Percentiles rank a stretch among this genome's conserved stretches.
Evolutionary conservation across 2,329 filamentous ascomycete genomes (phyloP).

Genomic region (Ophiostoma pallidulum): DNA sequence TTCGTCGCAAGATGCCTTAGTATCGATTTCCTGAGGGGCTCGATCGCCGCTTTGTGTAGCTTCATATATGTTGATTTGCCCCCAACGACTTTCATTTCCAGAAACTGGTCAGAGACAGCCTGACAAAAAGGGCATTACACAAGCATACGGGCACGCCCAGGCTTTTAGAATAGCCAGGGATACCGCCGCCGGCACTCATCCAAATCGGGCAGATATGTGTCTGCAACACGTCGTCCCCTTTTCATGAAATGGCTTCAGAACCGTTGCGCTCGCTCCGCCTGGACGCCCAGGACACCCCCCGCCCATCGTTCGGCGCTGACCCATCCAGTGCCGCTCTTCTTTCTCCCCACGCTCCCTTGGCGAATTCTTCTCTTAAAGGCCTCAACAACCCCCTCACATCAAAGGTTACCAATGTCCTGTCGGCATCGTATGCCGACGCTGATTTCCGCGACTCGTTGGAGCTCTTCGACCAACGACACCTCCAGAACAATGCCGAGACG

Average conservation of each 20-base stretch:
- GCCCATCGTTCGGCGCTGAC: neutral
- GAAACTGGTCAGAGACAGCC: neutral
- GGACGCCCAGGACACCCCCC: slow-evolving; percentile 1
- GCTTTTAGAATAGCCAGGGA: neutral
- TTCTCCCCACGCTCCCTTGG: slow-evolving; percentile 25
- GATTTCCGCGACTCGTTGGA: slow-evolving; percentile 80
- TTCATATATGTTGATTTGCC: too few relatives aligned
- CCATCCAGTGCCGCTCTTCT: slow-evolving; percentile 16
- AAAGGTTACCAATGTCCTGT: slow-evolving; percentile 76
- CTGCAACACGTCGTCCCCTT: slow-evolving; percentile 1
- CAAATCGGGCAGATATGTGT: neutral
- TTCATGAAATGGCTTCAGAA: slow-evolving; percentile 13
- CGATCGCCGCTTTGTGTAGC: neutral
- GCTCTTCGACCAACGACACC: slow-evolving; percentile 62
- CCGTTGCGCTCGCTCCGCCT: neutral
- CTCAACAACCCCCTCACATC: slow-evolving; percentile 60
- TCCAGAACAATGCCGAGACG: slow-evolving; percentile 67
- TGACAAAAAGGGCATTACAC: neutral
- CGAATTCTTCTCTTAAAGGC: slow-evolving; percentile 25
- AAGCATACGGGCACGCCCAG: neutral
- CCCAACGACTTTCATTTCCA: neutral
- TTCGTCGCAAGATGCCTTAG: too few relatives aligned
- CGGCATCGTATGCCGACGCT: slow-evolving; percentile 82
- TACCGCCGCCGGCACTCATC: too few relatives aligned
- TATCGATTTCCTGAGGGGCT: too few relatives aligned